Evolutionary conservation across 2,329 filamentous ascomycete genomes (phyloP).

Genomic region (Diaporthe capsici): DNA sequence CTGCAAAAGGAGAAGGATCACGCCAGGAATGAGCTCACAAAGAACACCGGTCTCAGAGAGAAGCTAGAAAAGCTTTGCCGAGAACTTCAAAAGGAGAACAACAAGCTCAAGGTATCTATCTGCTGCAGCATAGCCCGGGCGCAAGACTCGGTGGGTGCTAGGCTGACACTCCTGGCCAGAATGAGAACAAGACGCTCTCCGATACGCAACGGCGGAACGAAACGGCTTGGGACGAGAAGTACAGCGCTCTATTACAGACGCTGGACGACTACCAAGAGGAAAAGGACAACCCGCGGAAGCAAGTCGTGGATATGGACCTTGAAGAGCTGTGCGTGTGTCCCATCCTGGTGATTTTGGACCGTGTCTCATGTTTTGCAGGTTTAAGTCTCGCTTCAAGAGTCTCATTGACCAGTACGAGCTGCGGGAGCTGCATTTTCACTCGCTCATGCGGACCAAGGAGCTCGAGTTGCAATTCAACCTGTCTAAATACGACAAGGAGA

Average conservation of each 20-base stretch:
- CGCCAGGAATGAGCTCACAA: conserved; percentile 87
- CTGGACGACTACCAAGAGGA: conserved; percentile 91
- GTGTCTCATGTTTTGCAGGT: conserved; percentile 64
- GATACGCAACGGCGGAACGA: conserved; percentile 88
- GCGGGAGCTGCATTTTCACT: conserved; percentile 93
- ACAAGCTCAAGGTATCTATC: conserved; percentile 91
- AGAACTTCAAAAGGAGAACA: conserved; percentile 96
- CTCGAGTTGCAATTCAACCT: conserved; percentile 94
- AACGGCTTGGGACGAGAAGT: conserved; percentile 86
- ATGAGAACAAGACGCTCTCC: conserved; percentile 93
- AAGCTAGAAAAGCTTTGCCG: conserved; percentile 97
- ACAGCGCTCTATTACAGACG: conserved; percentile 84
- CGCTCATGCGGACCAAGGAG: conserved; percentile 92
- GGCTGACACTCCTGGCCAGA: conserved; percentile 60
- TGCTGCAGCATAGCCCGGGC: conserved; percentile 25
- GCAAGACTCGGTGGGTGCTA: not conserved
- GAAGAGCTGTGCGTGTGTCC: conserved; percentile 82
- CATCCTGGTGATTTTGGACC: conserved; percentile 39
- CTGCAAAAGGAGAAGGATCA: conserved; percentile 97
- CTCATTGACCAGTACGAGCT: conserved; percentile 97
- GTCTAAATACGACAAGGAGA: conserved; percentile 89
- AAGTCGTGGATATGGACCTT: conserved; percentile 86
- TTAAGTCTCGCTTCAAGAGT: conserved; percentile 91
- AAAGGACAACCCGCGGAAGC: conserved; percentile 85
- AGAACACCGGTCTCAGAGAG: conserved; percentile 91